Percentiles rank a stretch among this genome's conserved stretches.
Evolutionary conservation across 805 yeast genomes (phyloP).

Genomic region (Kluyveromyces starmeri): DNA sequence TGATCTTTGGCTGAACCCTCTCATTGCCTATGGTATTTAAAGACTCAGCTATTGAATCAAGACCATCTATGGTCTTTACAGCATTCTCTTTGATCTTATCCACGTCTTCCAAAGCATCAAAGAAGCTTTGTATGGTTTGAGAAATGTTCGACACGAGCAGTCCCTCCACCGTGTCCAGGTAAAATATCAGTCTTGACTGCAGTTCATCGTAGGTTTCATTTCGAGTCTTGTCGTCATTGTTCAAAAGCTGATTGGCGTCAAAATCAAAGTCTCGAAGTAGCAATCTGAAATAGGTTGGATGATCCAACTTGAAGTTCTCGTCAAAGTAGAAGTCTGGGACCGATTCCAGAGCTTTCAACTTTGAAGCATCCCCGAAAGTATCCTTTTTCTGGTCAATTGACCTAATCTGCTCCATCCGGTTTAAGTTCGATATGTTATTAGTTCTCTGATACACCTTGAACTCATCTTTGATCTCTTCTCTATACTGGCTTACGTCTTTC

Average conservation of each 20-base stretch:
- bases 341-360: slow-evolving; percentile 15
- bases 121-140: slow-evolving; percentile 74
- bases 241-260: slow-evolving; percentile 23
- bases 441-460: slow-evolving; percentile 37
- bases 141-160: slow-evolving; percentile 77
- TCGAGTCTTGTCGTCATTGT: slow-evolving; percentile 27
- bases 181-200: slow-evolving; percentile 73
- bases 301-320: slow-evolving; percentile 68
- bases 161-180: slow-evolving; percentile 77
- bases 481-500: slow-evolving; percentile 36
- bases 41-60: slow-evolving; percentile 38
- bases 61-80: slow-evolving; percentile 38
- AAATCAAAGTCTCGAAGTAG: slow-evolving; percentile 57
- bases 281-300: slow-evolving; percentile 72
- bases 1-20: slow-evolving; percentile 43
- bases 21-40: slow-evolving; percentile 39
- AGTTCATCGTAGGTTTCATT: slow-evolving; percentile 45
- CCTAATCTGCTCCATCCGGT: slow-evolving; percentile 16
- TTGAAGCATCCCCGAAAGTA: slow-evolving; percentile 10
- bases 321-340: slow-evolving; percentile 66
- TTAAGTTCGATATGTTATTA: slow-evolving; percentile 35
- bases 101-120: slow-evolving; percentile 74
- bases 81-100: slow-evolving; percentile 53
- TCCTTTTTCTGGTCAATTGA: slow-evolving; percentile 12
- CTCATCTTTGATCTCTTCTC: slow-evolving; percentile 35